Conservation (phyloP, 2,329 filamentous ascomycete species). For the Cladophialophora immunda region DNA sequence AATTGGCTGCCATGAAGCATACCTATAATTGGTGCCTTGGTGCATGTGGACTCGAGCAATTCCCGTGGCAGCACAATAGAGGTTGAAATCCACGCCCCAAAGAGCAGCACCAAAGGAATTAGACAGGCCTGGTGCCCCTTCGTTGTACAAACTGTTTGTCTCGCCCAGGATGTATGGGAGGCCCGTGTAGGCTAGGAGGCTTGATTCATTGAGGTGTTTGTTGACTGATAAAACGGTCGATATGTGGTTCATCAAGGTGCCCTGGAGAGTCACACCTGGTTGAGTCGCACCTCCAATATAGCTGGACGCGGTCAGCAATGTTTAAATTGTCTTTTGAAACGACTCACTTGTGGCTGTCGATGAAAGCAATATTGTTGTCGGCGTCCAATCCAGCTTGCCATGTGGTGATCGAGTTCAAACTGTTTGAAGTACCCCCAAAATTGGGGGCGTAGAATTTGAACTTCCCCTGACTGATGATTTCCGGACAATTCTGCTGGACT, state of each 20-base stretch:
- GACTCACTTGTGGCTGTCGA: conserved; percentile 68
- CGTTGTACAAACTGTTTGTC: conserved; percentile 69
- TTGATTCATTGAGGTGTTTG: conserved; percentile 59
- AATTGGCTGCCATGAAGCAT: conserved; percentile 69
- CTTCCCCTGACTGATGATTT: conserved; percentile 51
- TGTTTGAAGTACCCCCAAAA: conserved; percentile 63
- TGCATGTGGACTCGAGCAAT: conserved; percentile 71
- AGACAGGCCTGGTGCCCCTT: conserved; percentile 68
- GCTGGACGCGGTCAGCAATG: conserved; percentile 48
- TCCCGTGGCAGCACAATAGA: conserved; percentile 64
- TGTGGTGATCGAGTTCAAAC: conserved; percentile 59
- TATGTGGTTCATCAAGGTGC: conserved; percentile 71
- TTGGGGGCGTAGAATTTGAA: conserved; percentile 67
- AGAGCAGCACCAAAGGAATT: conserved; percentile 72
- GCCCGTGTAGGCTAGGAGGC: conserved; percentile 49
- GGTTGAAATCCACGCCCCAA: conserved; percentile 70
- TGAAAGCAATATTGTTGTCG: conserved; percentile 60
- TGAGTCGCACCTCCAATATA: conserved; percentile 69
- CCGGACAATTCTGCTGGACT: conserved; percentile 61
- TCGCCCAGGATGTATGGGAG: conserved; percentile 68
- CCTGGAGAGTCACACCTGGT: conserved; percentile 69
- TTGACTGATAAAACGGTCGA: conserved; percentile 61
- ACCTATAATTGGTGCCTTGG: conserved; percentile 70
- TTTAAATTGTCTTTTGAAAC: not conserved
- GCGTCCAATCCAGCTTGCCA: conserved; percentile 64